Evolutionary conservation across 148 eudicot genomes (phyloP), one percentile per base, ranked within the genome.

Genomic region (Chenopodium formosanum): DNA sequence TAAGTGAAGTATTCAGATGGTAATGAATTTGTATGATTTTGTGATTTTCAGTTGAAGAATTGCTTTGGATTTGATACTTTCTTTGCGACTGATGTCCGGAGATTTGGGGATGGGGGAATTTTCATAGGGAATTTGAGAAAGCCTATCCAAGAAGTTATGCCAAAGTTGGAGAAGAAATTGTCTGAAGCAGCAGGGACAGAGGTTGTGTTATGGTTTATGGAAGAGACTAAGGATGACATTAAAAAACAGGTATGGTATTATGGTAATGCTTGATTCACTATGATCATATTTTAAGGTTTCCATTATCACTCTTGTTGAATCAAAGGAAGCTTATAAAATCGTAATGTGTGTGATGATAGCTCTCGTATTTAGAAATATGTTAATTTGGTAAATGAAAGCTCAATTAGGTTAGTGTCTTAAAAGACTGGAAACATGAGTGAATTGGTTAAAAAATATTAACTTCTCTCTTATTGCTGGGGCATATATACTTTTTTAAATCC

Each of bases 41-140:
- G 76, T 65, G 63, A 37, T 34, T 79, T 75, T 73, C 92, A 95
- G 99, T 89, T 95, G 81, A 95, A 67, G 89, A 84, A 85, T 75
- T 95, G 98, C 82, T 95, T 95, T 75, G 99, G 99, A 27, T 95
- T 93, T 52, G 93, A 90, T 80, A 91, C 99, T 37, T 95, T 95
- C 71, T 95, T 95, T 72, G 92, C 99, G 7, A 95, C 98, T 1
- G 99, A 95, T 83, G 97, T 89, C 12, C 81, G 99, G 77, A 91
- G 99, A 87, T 94, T 95, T 86, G 99, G 99, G 16, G 99, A 95
- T 85, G 99, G 99, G 11, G 99, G 99, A 11, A 92, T 95, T 64
- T 95, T 95, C 72, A 84, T 95, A 67, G 99, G 99, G 44, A 95
- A 95, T 83, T 89, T 95, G 88, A 91, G 99, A 84, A 89, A 79